Evolutionary conservation across 345 rosid genomes (phyloP), one percentile per base, ranked within the genome.

Genomic region (Syzygium aromaticum): DNA sequence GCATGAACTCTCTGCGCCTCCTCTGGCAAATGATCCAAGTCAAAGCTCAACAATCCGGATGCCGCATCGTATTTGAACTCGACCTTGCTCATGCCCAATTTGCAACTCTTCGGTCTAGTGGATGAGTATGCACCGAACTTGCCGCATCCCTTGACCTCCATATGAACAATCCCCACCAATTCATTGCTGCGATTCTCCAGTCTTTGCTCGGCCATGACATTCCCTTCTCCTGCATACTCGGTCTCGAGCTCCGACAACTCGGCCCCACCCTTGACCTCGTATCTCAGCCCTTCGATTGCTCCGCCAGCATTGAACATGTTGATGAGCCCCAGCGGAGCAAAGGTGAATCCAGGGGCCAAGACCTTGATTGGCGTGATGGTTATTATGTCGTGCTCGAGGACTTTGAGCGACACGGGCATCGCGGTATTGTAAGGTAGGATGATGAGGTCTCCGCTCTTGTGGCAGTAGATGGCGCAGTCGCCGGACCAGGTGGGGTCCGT

Each of bases 261-360:
- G 3, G 77, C 85, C 22, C 88, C 91, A 13, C 38, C 88, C 64
- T 88, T 90, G 16, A 87, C 90, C 84, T 94, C 94, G 86, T 95
- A 96, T 52, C 86, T 90, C 16, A 97, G 92, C 86, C 90, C 95
- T 63, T 92, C 94, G 3, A 95, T 92, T 27, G 99, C 98, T 84
- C 98, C 99, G n/a, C 98, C 99, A 5, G 97, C 91, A 85, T 97
- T 97, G 92, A 88, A 97, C 99, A 97, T 96, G 90, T 90, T 86
- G 80, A 94, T 89, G 56, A 97, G 98, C 64, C 99, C 99, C 17
- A 96, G 33, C 0, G 99, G 98, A 8, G 98, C 98, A 78, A 95
- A 95, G 77, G 92, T 89, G 88, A 95, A 89, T 21, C 94, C 96
- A 0, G 92, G 89, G 10, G 90, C 92, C 87, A 96, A 84, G 52